A percentile compares a stretch with the other conserved stretches of the same genome.
These are phyloP conservation scores for Boletus rubescentipes DNA, from an alignment of 768 basidiomycete genomes.

Conservation along the genomic window DNA sequence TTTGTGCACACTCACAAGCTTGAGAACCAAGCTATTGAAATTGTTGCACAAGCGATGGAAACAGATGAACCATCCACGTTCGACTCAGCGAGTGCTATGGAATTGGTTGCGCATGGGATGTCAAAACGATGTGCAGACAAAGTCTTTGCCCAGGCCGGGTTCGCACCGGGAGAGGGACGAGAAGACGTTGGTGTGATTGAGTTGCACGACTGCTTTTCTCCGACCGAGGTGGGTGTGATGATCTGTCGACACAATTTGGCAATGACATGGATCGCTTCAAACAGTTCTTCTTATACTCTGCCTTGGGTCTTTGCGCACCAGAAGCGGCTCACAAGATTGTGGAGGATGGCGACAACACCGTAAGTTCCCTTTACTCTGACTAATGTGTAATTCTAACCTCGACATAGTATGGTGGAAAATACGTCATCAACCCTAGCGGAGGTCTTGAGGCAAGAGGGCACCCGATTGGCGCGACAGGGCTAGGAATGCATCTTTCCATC, in stretches of 20 bases:
- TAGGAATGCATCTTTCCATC: conserved; percentile 82
- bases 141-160: conserved; percentile 68
- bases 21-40: conserved; percentile 84
- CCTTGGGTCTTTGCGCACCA: conserved; percentile 62
- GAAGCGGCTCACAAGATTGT: conserved; percentile 72
- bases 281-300: conserved; percentile 79
- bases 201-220: conserved; percentile 79
- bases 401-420: conserved; percentile 74
- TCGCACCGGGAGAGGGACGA: conserved; percentile 55
- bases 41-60: conserved; percentile 58
- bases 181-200: conserved; percentile 79
- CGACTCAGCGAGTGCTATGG: conserved; percentile 66
- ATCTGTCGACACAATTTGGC: background rate
- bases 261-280: background rate
- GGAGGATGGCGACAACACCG: conserved; percentile 75
- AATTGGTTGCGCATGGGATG: conserved; percentile 75
- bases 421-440: conserved; percentile 80
- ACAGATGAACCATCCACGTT: conserved; percentile 67
- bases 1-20: conserved; percentile 70
- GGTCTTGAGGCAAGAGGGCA: conserved; percentile 85
- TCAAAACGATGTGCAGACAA: conserved; percentile 62
- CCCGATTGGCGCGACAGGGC: too few relatives aligned
- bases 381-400: background rate
- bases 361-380: conserved; percentile 30
- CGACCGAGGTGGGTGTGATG: conserved; percentile 58